Percentiles rank a stretch among this genome's conserved stretches.
Evolutionary conservation across 768 basidiomycete species (phyloP).

Genomic region (Rubroboletus pulcherrimus): DNA sequence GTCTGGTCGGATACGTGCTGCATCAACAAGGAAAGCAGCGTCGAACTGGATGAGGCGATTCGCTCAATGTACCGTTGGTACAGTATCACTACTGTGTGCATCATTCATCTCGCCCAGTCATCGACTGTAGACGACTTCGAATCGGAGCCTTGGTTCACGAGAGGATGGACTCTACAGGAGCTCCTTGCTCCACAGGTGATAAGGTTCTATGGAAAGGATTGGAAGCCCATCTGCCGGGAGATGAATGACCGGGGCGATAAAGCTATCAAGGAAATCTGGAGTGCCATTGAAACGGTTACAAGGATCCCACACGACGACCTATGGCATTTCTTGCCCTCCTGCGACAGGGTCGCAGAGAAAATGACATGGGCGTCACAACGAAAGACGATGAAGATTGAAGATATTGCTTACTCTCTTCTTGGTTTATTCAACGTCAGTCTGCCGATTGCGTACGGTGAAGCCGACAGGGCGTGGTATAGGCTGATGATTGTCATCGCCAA

Average conservation of each 20-base stretch:
- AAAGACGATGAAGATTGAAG: conserved; percentile 22
- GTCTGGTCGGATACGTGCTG: conserved; percentile 27
- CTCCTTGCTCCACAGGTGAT: conserved; percentile 14
- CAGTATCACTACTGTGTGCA: conserved; percentile 19
- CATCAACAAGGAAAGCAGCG: conserved; percentile 25
- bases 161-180: conserved; percentile 22
- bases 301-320: conserved; percentile 13
- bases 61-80: conserved; percentile 31
- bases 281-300: conserved; percentile 7
- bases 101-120: conserved; percentile 19
- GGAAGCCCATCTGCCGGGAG: conserved; percentile 13
- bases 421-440: conserved; percentile 23
- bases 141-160: conserved; percentile 21
- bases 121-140: conserved; percentile 5
- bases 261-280: conserved; percentile 8
- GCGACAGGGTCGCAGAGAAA: conserved; percentile 14
- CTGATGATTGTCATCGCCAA: conserved; percentile 14
- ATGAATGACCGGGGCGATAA: conserved; percentile 3
- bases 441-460: conserved; percentile 25
- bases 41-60: conserved; percentile 30
- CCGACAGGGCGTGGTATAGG: conserved; percentile 20
- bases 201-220: conserved; percentile 18
- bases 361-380: conserved; percentile 26
- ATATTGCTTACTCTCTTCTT: conserved; percentile 24
- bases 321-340: conserved; percentile 8